phyloP scores from a whole-genome alignment of 768 basidiomycete species.

The Cystobasidium tubakii region DNA sequence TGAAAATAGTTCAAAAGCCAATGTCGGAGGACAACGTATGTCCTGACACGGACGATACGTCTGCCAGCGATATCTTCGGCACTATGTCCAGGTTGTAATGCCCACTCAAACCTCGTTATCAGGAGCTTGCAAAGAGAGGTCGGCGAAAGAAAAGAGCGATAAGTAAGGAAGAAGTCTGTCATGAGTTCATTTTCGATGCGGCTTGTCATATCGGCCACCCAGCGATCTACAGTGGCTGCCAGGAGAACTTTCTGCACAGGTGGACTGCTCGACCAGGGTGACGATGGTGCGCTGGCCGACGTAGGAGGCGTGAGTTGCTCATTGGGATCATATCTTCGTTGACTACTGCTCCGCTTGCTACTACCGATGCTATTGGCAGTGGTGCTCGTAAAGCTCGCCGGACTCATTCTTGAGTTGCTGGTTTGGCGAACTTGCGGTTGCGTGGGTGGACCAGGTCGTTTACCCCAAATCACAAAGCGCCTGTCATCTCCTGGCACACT shows the following conservation, averaged over 20 bases:
- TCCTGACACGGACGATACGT: constrained; percentile 75
- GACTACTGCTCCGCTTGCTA: constrained; percentile 22
- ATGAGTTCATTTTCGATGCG: constrained; percentile 80
- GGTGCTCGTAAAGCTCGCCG: neutral
- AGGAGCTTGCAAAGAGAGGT: constrained; percentile 74
- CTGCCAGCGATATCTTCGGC: constrained; percentile 63
- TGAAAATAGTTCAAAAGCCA: constrained; percentile 87
- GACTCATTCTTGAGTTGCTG: neutral
- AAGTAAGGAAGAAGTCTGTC: constrained; percentile 84
- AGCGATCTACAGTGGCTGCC: constrained; percentile 84
- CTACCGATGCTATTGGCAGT: constrained; percentile 9
- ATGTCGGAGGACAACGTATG: constrained; percentile 80
- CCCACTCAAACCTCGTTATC: constrained; percentile 85
- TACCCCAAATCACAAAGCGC: constrained; percentile 86
- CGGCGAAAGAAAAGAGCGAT: constrained; percentile 73
- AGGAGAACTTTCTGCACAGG: constrained; percentile 56
- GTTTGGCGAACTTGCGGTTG: neutral
- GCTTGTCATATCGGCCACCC: constrained; percentile 84
- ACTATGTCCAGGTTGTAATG: constrained; percentile 52
- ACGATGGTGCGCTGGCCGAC: constrained; percentile 47
- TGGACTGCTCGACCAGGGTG: constrained; percentile 2
- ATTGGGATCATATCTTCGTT: neutral
- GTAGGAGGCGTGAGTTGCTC: neutral
- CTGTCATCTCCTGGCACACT: constrained; percentile 63
- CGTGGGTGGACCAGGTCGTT: constrained; percentile 48